Base-by-base conservation (phyloP, 139 green algal genomes). In the Limnomonas spitsbergensis region DNA sequence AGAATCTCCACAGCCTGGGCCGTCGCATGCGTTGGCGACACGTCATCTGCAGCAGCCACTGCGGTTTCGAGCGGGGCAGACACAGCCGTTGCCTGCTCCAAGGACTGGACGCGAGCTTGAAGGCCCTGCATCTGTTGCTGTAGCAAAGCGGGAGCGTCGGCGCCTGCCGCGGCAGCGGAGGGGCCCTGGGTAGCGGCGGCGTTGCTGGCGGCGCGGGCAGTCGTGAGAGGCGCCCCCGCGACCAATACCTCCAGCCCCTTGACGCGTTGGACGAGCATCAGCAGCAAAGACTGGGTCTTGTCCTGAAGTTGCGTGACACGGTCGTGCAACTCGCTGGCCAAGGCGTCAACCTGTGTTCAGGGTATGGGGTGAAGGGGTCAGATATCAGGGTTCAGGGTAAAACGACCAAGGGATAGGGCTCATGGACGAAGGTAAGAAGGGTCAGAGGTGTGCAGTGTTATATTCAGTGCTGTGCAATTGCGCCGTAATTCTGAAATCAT, bases 221-320 rank as follows among this genome's bases (percentile, higher is more conserved):
- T n/a, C n/a, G n/a, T n/a, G n/a, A n/a, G n/a, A n/a, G n/a, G n/a
- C 14, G 47, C 14, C 20, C 47, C 47, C 14, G 14, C 20, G 14
- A 61, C 47, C 47, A 61, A 24, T 20, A 37, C 68, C 29, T 74
- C 68, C 35, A 74, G 14, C 35, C 24, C 24, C 68, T 74, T 74
- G 6, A 74, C 36, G 14, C 68, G 35, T 32, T 74, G 35, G 9
- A 74, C 68, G 7, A 74, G 4, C 9, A 74, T 9, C 68, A 47
- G 68, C 34, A 74, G 36, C 35, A 74, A 4, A 32, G 6, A 9
- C 7, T 3, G 14, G 7, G 24, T 74, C 68, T 74, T 74, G 29
- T 74, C 20, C 36, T 74, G 68, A 4, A 74, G 35, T 4, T 42
- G 29, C 7, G 34, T 47, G 24, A 74, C 36, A 32, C 68, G 68